Conservation (phyloP, 2,329 filamentous ascomycete species). For the Tetracladium maxilliforme region DNA sequence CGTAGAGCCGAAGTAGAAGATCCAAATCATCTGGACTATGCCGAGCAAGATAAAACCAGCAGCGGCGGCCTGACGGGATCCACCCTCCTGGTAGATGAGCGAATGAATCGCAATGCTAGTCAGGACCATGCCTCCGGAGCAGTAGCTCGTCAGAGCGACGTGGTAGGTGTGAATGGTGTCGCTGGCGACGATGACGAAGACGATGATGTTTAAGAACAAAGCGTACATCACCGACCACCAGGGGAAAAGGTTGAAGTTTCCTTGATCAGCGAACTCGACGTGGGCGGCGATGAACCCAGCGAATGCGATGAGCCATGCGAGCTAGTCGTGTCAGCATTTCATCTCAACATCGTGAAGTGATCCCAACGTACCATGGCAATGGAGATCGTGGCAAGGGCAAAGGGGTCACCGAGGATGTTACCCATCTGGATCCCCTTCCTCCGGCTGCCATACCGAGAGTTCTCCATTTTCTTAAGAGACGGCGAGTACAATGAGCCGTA, state of each 20-base stretch:
- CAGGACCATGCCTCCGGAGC: constrained; percentile 70
- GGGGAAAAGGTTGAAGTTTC: constrained; percentile 66
- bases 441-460: constrained; percentile 30
- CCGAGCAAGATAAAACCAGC: constrained; percentile 90
- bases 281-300: constrained; percentile 68
- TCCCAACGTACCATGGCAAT: constrained; percentile 80
- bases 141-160: constrained; percentile 79
- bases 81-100: constrained; percentile 62
- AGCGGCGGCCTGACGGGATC: constrained; percentile 68
- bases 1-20: constrained; percentile 94
- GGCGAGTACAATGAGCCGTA: constrained; percentile 62
- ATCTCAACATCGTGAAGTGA: no score
- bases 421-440: constrained; percentile 55
- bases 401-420: constrained; percentile 91
- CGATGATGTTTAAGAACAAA: constrained; percentile 66
- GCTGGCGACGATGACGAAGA: constrained; percentile 71
- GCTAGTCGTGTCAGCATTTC: constrained; percentile 32
- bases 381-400: constrained; percentile 85
- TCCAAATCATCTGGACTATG: constrained; percentile 97
- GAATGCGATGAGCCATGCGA: constrained; percentile 91
- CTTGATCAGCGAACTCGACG: constrained; percentile 28
- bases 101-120: constrained; percentile 77
- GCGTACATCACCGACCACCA: constrained; percentile 89
- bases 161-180: constrained; percentile 80
- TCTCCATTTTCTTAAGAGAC: constrained; percentile 71